Conservation (phyloP, 768 basidiomycete species). For the Lepiota brunneoincarnata region DNA sequence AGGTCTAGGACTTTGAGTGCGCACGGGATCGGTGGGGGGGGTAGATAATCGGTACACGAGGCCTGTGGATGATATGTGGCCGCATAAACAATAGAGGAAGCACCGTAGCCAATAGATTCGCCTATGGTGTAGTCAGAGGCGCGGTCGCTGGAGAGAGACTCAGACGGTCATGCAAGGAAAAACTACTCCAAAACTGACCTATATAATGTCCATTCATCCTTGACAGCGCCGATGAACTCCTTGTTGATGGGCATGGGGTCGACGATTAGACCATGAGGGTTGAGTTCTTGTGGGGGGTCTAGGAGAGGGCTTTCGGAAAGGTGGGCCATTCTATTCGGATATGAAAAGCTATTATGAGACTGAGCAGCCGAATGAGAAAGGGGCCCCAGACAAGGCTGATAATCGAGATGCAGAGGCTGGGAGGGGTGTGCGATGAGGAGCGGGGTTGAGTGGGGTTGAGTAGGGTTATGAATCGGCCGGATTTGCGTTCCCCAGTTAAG, state of each 20-base stretch:
- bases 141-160: constrained; percentile 48
- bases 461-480: no score
- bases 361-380: background rate
- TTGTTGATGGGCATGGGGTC: constrained; percentile 19
- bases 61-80: constrained; percentile 56
- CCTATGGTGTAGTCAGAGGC: constrained; percentile 74
- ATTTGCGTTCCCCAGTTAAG: no score
- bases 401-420: background rate
- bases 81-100: constrained; percentile 87
- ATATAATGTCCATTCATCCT: constrained; percentile 81
- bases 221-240: constrained; percentile 74
- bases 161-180: constrained; percentile 4
- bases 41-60: constrained; percentile 4
- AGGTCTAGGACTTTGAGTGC: constrained; percentile 91
- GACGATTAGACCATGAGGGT: background rate
- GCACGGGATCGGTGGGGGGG: constrained; percentile 48
- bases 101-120: constrained; percentile 82
- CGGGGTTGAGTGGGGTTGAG: no score
- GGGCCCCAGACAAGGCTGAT: no score
- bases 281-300: background rate
- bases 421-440: no score
- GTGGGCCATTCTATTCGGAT: background rate
- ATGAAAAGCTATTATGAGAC: background rate
- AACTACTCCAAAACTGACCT: constrained; percentile 42
- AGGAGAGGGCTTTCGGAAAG: background rate